phyloP scores from a whole-genome alignment of 495 filamentous ascomycete species.

The Aspergillus campestris region DNA sequence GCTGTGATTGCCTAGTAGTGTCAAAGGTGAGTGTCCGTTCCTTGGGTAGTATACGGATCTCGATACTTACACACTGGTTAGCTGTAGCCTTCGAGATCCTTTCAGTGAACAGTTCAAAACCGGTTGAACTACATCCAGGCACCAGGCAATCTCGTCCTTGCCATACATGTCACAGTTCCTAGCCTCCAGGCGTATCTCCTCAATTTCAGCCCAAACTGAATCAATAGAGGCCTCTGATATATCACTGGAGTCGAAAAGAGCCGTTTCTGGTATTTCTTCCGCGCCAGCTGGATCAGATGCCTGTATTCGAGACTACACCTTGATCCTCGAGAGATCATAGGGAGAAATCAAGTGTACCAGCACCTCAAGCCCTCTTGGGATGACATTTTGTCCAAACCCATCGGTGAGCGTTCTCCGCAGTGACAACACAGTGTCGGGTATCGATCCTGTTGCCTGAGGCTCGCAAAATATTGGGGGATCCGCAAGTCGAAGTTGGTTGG shows the following conservation, averaged over 20 bases:
- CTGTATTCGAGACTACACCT: too few relatives aligned
- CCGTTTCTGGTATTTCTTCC: too few relatives aligned
- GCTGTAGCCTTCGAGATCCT: neutral
- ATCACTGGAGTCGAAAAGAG: too few relatives aligned
- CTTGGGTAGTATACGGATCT: neutral
- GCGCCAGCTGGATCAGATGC: too few relatives aligned
- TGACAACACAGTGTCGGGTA: neutral
- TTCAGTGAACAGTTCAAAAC: neutral
- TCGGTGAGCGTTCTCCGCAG: neutral
- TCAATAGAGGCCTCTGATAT: too few relatives aligned
- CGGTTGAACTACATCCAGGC: too few relatives aligned
- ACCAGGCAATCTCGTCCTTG: neutral
- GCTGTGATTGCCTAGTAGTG: too few relatives aligned
- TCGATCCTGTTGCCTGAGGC: neutral
- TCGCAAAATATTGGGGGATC: neutral
- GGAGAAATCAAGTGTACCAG: neutral
- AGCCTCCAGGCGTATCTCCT: too few relatives aligned
- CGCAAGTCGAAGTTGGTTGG: constrained; percentile 2
- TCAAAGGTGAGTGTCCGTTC: too few relatives aligned
- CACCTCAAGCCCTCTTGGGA: neutral
- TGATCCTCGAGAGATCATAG: too few relatives aligned
- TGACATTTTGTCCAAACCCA: neutral
- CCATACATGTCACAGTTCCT: neutral
- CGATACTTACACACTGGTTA: neutral
- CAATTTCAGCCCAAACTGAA: too few relatives aligned